Evolutionary conservation across 345 rosid species (phyloP).

Genomic region (Conringia planisiliqua): DNA sequence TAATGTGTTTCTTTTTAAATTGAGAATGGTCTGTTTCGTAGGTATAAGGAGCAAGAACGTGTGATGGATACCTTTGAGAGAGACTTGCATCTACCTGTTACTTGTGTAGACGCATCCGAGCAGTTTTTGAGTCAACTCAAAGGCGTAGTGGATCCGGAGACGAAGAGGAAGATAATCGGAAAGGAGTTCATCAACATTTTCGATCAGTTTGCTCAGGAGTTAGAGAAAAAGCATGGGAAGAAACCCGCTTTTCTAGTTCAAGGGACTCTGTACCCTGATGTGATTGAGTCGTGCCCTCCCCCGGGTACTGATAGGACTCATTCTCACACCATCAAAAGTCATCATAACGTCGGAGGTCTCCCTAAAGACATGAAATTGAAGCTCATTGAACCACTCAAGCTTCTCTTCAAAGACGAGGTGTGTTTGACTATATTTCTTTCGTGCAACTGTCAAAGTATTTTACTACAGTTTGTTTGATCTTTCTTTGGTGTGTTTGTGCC

Average conservation of each 20-base stretch:
- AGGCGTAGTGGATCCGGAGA: conserved; percentile 90
- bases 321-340: conserved; percentile 97
- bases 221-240: conserved; percentile 75
- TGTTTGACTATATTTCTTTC: neutral
- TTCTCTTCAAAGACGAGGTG: conserved; percentile 97
- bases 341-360: conserved; percentile 98
- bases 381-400: conserved; percentile 96
- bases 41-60: conserved; percentile 93
- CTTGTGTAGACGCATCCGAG: conserved; percentile 76
- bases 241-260: conserved; percentile 85
- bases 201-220: conserved; percentile 69
- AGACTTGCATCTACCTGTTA: conserved; percentile 87
- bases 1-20: neutral
- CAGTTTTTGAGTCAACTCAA: conserved; percentile 79
- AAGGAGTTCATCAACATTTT: conserved; percentile 81
- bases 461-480: neutral
- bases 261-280: conserved; percentile 95
- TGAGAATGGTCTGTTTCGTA: conserved; percentile 23
- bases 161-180: conserved; percentile 90
- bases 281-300: conserved; percentile 98
- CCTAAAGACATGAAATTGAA: conserved; percentile 96
- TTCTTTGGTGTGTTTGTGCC: conserved; percentile 1
- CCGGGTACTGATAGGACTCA: conserved; percentile 90
- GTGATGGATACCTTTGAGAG: conserved; percentile 85
- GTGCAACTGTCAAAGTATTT: neutral